Evolutionary conservation across 345 rosid genomes (phyloP).

Genomic region (Populus ilicifolia): DNA sequence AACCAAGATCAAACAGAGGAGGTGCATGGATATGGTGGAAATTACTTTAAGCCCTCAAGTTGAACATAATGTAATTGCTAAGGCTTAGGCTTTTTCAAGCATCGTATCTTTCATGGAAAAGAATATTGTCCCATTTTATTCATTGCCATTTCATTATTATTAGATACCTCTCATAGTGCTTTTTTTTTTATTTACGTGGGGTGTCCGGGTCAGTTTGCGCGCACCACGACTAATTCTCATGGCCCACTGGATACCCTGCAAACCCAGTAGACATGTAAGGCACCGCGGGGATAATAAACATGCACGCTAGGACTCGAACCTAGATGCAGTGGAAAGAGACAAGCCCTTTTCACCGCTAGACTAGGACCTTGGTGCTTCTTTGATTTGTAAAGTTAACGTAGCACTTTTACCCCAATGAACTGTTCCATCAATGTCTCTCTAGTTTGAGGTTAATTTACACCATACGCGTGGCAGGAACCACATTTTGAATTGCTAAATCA

Average conservation of each 20-base stretch:
- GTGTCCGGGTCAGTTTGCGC: too few relatives aligned
- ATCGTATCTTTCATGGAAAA: not conserved
- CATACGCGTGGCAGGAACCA: not conserved
- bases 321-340: too few relatives aligned
- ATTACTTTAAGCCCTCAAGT: slow-evolving; percentile 10
- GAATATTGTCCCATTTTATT: not conserved
- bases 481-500: not conserved
- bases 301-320: too few relatives aligned
- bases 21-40: not conserved
- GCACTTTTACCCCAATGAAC: not conserved
- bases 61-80: slow-evolving; percentile 7
- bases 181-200: too few relatives aligned
- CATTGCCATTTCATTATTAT: not conserved
- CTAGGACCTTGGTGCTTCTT: too few relatives aligned
- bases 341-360: too few relatives aligned
- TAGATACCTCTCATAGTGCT: not conserved
- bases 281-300: too few relatives aligned
- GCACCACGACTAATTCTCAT: too few relatives aligned
- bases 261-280: too few relatives aligned
- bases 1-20: not conserved
- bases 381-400: not conserved
- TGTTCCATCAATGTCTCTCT: not conserved
- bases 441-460: not conserved
- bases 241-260: too few relatives aligned
- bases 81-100: not conserved